Evolutionary conservation across 2,329 filamentous ascomycete genomes (phyloP), one percentile per base, ranked within the genome.

Genomic region (Elsinoe perseae): DNA sequence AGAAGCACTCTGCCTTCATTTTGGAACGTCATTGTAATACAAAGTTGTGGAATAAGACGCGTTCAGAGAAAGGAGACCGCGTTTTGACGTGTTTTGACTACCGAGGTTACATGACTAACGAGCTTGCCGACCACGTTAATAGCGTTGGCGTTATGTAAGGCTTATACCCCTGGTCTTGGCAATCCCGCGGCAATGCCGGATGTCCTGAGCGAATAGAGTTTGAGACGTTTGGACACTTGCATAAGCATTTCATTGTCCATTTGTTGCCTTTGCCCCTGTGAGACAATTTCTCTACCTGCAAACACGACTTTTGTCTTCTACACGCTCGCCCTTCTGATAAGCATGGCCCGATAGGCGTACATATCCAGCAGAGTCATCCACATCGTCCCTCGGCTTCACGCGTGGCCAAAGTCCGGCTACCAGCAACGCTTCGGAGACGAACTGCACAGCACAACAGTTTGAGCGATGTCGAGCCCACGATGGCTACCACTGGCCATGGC

Each of bases 171-270:
- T 18, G 16, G 12, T 18, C 44, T 50, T 50, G 44, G 44, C 44
- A 20, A 16, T 50, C 18, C 16, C 27, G 44, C 44, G 44, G 44
- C 21, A 28, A 30, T 28, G 25, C 23, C 44, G 44, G 44, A n/a
- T 27, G 43, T 46, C 43, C 20, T 14, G 23, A 48, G 43, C 43
- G 27, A 48, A 48, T 48, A 48, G 43, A 32, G 21, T 48, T 48
- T 28, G 27, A 28, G 43, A 48, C 44, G 44, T 50, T 36, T 32
- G 44, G 44, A 12, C 25, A 30, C 44, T 42, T 48, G 43, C 43
- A 48, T 48, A 48, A 48, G 21, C 43, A 21, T 50, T 50, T 44
- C 20, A 44, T 44, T 44, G 18, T 44, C 34, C 16, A 44, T 25
- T 18, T 12, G 10, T 43, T 43, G 38, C 38, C 6, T 43, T n/a